Evolutionary conservation across 2,329 filamentous ascomycete genomes (phyloP), one percentile per base, ranked within the genome.

Genomic region (Phaeoacremonium minimum): DNA sequence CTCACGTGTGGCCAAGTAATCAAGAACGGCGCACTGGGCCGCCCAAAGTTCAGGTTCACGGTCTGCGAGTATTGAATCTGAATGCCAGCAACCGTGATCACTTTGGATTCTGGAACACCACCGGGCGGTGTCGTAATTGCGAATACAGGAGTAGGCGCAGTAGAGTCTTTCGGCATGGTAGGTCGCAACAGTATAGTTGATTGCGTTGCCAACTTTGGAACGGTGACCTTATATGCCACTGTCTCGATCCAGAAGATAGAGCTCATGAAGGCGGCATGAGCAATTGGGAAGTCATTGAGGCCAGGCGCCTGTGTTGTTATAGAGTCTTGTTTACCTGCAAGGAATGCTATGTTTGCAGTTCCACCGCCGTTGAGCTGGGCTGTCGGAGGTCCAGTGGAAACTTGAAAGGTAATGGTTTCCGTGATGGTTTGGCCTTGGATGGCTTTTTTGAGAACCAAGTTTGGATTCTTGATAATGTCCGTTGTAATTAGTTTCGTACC

Each of bases 401-500:
- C 44, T 0, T 44, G 47, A 35, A 64, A 61, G 3, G 45, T 43
- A 9, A 47, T 53, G 4, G 48, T 53, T 9, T 58, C 37, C 11
- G 45, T 41, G 34, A 64, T 60, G 1, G 46, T 51, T 45, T 57
- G 51, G 14, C 52, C 50, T 13, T 45, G 28, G 34, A 54, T 57
- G 30, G 51, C 57, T 3, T 56, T 44, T 4, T 18, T 31, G 6
- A 61, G 41, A 7, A 61, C 37, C 4, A 18, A 28, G 40, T 54
- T 60, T 3, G 57, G 55, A 38, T 63, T 40, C 2, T 32, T 22
- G 13, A 63, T 28, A 18, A 58, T 56, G 1, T 35, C 47, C 16
- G 56, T 48, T 0, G 55, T 62, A 38, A 64, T 62, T n/a, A n/a
- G n/a, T n/a, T n/a, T n/a, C 2, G 57, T 61, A 0, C 48, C 50